Conservation (phyloP, 2,329 filamentous ascomycete genomes). For the Diaporthe nobilis region DNA sequence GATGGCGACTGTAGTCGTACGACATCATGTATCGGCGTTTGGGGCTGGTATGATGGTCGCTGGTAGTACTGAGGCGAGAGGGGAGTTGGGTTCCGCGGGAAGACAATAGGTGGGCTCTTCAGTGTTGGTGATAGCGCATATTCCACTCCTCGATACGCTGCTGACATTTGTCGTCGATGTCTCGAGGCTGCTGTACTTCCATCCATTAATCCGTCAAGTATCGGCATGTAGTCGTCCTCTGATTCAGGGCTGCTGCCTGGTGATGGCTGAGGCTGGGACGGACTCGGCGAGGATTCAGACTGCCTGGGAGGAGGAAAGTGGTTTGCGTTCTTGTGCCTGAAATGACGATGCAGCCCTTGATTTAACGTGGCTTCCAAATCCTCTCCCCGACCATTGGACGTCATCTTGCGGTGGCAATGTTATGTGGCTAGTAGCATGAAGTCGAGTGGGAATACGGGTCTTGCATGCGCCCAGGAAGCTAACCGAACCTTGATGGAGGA, state of each 20-base stretch:
- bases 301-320: neutral
- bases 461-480: constrained; percentile 5
- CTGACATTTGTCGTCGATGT: constrained; percentile 14
- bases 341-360: constrained; percentile 17
- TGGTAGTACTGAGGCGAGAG: constrained; percentile 24
- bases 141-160: constrained; percentile 21
- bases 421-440: neutral
- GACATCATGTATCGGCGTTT: neutral
- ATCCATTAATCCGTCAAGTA: constrained; percentile 14
- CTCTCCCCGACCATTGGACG: constrained; percentile 16
- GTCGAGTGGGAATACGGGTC: constrained; percentile 5
- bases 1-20: neutral
- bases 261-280: neutral
- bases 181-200: neutral
- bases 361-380: constrained; percentile 23
- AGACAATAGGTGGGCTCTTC: constrained; percentile 13
- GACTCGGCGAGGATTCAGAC: neutral
- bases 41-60: neutral
- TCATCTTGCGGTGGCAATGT: constrained; percentile 23
- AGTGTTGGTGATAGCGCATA: constrained; percentile 9
- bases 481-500: neutral
- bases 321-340: constrained; percentile 1
- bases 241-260: neutral
- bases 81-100: constrained; percentile 1
- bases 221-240: constrained; percentile 18